Base-by-base conservation (phyloP, 2,329 filamentous ascomycete genomes). In the Nothophaeocryptopus gaeumannii region DNA sequence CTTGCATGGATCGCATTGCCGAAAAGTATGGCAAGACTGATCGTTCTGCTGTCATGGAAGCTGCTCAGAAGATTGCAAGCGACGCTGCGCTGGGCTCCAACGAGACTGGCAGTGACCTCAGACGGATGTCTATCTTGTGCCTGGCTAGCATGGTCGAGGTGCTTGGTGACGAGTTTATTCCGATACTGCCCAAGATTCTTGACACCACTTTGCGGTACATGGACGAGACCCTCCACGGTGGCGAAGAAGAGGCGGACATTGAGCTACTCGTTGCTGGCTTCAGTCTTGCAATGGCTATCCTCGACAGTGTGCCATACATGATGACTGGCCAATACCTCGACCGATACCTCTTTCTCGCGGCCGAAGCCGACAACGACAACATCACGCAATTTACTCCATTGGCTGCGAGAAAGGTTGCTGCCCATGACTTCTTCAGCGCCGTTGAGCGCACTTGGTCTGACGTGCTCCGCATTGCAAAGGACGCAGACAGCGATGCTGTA, bases 21-120 rank as follows among this genome's bases (percentile, higher is more conserved):
- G 91, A 96, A 71, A 92, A 92, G 68, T 97, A 96, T 67, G 95
- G 93, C 59, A 95, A 93, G 75, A 95, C 91, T 68, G 88, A 96
- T 63, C 78, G 86, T 1, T 82, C 86, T 58, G 84, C 83, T 38
- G 86, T 96, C 38, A 78, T 86, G 20, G 80, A 81, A 4, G 86
- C 90, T 5, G 89, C 90, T 4, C 77, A 83, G 51, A 86, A 85
- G 1, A 86, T 99, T 61, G 84, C 88, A 33, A 84, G 90, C 36
- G 74, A 83, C 47, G 77, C 86, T 56, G 92, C 89, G 56, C 79
- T 97, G 41, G 88, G 86, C 33, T 33, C 34, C 85, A 86, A 86
- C 35, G 85, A 87, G 66, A 70, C 78, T 10, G 87, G 95, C 62
- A 75, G 80, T 58, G 81, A 82, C 20, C 80, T 96, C 40, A 85